Base-by-base conservation (phyloP, 2,329 filamentous ascomycete species). In the Macrophomina tecta region DNA sequence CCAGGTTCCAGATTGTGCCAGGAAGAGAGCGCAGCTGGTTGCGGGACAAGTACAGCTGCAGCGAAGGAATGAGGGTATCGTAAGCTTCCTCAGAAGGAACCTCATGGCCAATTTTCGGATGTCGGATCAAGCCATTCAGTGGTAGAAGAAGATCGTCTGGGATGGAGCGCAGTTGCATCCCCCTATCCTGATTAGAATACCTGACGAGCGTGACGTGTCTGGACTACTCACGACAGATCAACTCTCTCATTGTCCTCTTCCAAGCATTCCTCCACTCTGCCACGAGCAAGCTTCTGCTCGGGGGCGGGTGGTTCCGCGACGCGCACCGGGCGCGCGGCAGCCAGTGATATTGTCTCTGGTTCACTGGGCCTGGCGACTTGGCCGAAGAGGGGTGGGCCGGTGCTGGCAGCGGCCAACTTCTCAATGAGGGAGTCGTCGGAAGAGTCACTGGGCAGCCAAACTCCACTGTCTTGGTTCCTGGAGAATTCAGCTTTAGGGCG, bases 391-490 rank as follows among this genome's bases (percentile, higher is more conserved):
- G 65, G 52, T 7, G 58, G 58, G 32, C 58, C 58, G 28, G 48
- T 63, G 56, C 45, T 49, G 18, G 67, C 62, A 32, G 58, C 70
- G 3, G 80, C 79, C 58, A 76, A 66, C 30, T 74, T 64, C 34
- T 82, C 81, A 30, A 83, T 81, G 16, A 79, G 78, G 62, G 86
- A 84, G 11, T 81, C 78, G 38, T 84, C 81, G 42, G 79, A 80
- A 34, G 76, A 79, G 70, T 91, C 89, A 69, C 87, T 90, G 4
- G 84, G 87, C 80, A 92, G 84, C 78, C 85, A 92, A 3, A 93
- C 85, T 61, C 88, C 89, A 75, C 89, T 91, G 76, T 92, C 90
- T 67, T 86, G 79, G 70, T 90, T 86, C 62, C 87, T 83, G 71
- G 82, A 80, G 64, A 91, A 80, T 14, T 81, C 81, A 46, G 87